Base-by-base conservation (phyloP, 352 stramenopile genomes). In the Phytopythium cucurbitacearum region DNA sequence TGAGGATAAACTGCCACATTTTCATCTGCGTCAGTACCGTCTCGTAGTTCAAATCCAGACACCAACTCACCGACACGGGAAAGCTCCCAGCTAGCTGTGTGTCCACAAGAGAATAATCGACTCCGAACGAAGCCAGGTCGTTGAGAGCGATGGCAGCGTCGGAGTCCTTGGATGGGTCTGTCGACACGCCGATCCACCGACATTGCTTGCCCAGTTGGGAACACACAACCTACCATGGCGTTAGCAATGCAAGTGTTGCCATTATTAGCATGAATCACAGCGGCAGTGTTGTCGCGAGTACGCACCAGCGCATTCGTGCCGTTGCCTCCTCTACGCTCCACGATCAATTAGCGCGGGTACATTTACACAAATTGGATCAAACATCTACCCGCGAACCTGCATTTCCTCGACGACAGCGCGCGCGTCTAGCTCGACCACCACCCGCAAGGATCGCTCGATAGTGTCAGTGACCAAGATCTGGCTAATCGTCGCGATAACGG, bases 181-280 rank as follows among this genome's bases (percentile, higher is more conserved):
- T 88, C 1, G 67, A 79, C 5, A 73, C 87, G 7, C 78, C 80
- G 10, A 91, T 56, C 80, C 80, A 91, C 32, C 65, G 60, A 51
- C 78, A 86, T 0, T 28, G 42, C 45, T 56, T 60, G 7, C 76
- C 78, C 15, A 91, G 60, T 46, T 89, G 80, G 4, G 80, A 69
- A 28, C 71, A 80, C 34, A 91, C 65, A 15, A 83, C 77, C 77
- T 82, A 37, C 39, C 36, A 28, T 2, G 21, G 21, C 21, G 21
- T 28, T 28, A 28, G 37, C 7, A 13, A 36, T 42, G 15, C 9
- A 28, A 28, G 13, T 5, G 9, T 12, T 15, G 11, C n/a, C n/a
- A 40, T 10, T 4, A n/a, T 35, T 33, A 12, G 5, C 33, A 33
- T 28, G 21, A 28, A 28, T 28, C 21, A 28, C 21, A 28, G 21